phyloP scores from a whole-genome alignment of 768 basidiomycete species.

The Mycena crocata region DNA sequence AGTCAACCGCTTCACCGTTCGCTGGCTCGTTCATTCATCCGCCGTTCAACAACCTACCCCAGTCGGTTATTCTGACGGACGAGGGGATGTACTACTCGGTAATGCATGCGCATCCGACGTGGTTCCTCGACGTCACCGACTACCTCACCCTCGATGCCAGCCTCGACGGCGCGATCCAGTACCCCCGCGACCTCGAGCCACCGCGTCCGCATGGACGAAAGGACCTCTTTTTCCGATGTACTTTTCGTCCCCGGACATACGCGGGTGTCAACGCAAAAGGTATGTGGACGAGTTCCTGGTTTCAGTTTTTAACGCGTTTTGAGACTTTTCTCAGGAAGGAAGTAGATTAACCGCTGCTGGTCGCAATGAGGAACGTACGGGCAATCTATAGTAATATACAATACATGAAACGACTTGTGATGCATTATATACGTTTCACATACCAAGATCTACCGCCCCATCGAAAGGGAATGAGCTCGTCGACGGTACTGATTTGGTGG shows the following conservation, averaged over 20 bases:
- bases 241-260: slow-evolving; percentile 67
- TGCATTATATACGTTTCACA: no score
- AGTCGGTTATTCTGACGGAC: slow-evolving; percentile 38
- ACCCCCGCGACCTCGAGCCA: slow-evolving; percentile 66
- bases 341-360: no score
- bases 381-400: no score
- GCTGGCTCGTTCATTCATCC: slow-evolving; percentile 32
- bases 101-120: slow-evolving; percentile 62
- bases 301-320: no score
- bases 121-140: slow-evolving; percentile 64
- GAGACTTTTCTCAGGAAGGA: no score
- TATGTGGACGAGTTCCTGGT: slow-evolving; percentile 73
- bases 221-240: slow-evolving; percentile 56
- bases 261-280: slow-evolving; percentile 71
- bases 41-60: slow-evolving; percentile 28
- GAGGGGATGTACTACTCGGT: slow-evolving; percentile 64
- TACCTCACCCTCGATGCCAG: slow-evolving; percentile 49
- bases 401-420: no score
- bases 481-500: no score
- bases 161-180: slow-evolving; percentile 54
- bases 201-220: slow-evolving; percentile 55
- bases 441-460: no score
- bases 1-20: slow-evolving; percentile 29
- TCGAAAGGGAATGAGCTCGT: no score
- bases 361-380: no score